Conservation (phyloP, 768 basidiomycete species). For the Suillus placidus region DNA sequence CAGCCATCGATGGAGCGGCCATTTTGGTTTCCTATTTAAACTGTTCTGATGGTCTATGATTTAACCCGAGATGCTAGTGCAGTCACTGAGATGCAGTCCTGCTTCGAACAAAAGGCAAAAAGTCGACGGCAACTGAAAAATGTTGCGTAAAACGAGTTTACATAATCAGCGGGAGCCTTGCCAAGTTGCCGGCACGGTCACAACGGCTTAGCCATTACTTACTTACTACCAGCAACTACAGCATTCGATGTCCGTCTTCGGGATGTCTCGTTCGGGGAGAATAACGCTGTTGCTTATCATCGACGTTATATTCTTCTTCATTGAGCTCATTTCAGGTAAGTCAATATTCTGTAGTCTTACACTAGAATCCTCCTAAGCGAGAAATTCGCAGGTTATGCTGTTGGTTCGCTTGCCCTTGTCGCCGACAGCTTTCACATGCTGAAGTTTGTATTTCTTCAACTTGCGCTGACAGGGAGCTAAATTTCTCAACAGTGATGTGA, state of each 20-base stretch:
- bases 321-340: constrained; percentile 81
- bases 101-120: neutral
- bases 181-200: too few relatives aligned
- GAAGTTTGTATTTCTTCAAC: constrained; percentile 60
- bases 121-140: neutral
- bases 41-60: neutral
- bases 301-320: constrained; percentile 83
- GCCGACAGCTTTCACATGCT: constrained; percentile 99
- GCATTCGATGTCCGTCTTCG: constrained; percentile 23
- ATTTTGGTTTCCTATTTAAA: constrained; percentile 35
- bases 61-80: neutral
- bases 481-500: constrained; percentile 74
- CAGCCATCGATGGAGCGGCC: constrained; percentile 88
- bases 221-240: neutral
- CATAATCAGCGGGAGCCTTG: neutral
- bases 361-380: neutral
- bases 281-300: constrained; percentile 81
- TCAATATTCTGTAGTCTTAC: constrained; percentile 9
- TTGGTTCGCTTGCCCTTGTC: constrained; percentile 92
- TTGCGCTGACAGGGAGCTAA: constrained; percentile 14
- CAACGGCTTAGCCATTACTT: neutral
- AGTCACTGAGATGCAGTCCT: neutral
- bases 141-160: neutral
- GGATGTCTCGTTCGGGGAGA: constrained; percentile 66
- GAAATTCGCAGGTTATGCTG: constrained; percentile 74